Evolutionary conservation across 495 filamentous ascomycete genomes (phyloP), one percentile per base, ranked within the genome.

Genomic region (Aspergillus carlsbadensis): DNA sequence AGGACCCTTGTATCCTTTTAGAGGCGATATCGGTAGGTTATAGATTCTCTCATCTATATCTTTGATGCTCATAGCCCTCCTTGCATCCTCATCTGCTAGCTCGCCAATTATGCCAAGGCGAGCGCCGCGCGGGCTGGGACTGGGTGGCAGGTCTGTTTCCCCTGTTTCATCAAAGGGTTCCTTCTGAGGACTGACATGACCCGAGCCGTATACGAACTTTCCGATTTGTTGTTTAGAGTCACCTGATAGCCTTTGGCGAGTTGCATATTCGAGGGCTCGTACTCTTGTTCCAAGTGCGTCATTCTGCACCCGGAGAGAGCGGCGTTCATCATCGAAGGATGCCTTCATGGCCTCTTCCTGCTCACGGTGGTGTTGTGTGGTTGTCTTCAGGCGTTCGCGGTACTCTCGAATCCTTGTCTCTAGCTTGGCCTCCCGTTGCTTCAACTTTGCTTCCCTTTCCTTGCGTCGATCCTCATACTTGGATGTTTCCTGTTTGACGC

Each of bases 401-500:
- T 74, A 80, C 46, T 76, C 73, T 49, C 80, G 73, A 14, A 77
- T 75, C 37, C 72, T 74, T 15, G 68, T 66, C 51, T 80, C 79
- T 24, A 77, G 55, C 53, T 74, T 81, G 18, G 69, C 62, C 43
- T 79, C 76, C 49, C 76, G 71, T 47, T 78, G 67, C 58, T 80
- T 79, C 31, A 79, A 64, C 35, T 71, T 76, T n/a, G 71, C 70
- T 57, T 82, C 78, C 48, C 75, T 75, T 41, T 81, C 79, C 52
- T 80, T 77, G 43, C 78, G 73, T 26, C 77, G 75, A 21, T 74
- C 74, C 41, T 81, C 78, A 45, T 80, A 79, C 50, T 72, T 73
- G 22, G 69, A 75, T 70, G 79, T 79, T 54, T 82, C 81, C 52
- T 78, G 75, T 60, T 83, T 84, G 20, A 78, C 73, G 14, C 73